Percentiles rank a stretch among this genome's conserved stretches.
Evolutionary conservation across 1,284 basidiomycete species (phyloP).

Genomic region (Cryptococcus sp.): DNA sequence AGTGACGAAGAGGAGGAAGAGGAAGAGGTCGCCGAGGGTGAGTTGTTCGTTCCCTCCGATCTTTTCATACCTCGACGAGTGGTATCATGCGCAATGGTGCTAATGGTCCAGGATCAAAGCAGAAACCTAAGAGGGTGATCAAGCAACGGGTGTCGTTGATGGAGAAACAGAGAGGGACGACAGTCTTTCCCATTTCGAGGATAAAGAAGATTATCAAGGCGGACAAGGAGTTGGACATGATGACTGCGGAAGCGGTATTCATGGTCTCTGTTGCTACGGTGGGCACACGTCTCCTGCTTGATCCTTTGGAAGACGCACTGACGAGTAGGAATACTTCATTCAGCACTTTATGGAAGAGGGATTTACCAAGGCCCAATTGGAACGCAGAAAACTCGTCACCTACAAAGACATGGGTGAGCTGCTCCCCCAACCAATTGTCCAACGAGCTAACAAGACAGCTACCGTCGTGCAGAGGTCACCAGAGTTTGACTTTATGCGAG

Average conservation of each 20-base stretch:
- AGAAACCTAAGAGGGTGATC: constrained; percentile 31
- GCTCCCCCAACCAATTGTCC: background rate
- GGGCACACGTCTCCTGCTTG: constrained; percentile 6
- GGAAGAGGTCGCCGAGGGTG: constrained; percentile 3
- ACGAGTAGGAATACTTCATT: constrained; percentile 48
- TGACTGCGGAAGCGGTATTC: constrained; percentile 48
- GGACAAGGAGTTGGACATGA: constrained; percentile 48
- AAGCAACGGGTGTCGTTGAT: constrained; percentile 41
- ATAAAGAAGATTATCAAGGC: constrained; percentile 49
- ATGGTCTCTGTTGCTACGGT: constrained; percentile 47
- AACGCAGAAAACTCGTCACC: constrained; percentile 45
- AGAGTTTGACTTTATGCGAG: constrained; percentile 44
- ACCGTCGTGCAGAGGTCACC: constrained; percentile 33
- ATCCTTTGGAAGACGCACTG: background rate
- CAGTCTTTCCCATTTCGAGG: constrained; percentile 44
- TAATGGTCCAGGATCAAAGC: constrained; percentile 5
- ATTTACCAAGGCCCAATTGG: constrained; percentile 44
- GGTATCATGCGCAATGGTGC: background rate
- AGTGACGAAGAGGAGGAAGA: constrained; percentile 10
- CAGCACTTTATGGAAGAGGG: constrained; percentile 47
- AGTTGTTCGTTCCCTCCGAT: background rate
- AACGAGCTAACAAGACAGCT: constrained; percentile 14
- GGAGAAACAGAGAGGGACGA: constrained; percentile 43
- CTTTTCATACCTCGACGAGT: background rate
- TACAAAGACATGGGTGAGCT: constrained; percentile 45